A percentile compares a stretch with the other conserved stretches of the same genome.
These are phyloP conservation scores for Cystobasidium sp. DNA, from an alignment of 1,284 basidiomycete species.

Conservation along the genomic window DNA sequence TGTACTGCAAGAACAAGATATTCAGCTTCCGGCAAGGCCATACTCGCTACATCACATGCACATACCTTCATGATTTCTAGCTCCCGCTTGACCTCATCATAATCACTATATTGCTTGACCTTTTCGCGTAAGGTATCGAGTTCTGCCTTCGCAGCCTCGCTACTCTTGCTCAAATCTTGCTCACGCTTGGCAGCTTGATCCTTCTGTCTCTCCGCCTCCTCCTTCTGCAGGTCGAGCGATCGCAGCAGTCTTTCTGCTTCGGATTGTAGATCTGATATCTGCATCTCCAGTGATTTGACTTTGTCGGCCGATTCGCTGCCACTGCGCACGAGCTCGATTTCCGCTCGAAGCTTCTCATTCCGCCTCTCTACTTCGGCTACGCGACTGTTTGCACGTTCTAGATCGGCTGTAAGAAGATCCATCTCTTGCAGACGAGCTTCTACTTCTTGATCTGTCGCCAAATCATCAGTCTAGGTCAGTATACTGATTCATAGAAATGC, in stretches of 20 bases:
- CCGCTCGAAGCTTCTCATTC: conserved; percentile 88
- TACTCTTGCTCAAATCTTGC: conserved; percentile 68
- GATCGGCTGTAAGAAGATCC: conserved; percentile 88
- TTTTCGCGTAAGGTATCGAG: conserved; percentile 69
- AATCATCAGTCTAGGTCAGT: conserved; percentile 36
- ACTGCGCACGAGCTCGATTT: conserved; percentile 84
- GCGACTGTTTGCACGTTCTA: conserved; percentile 88
- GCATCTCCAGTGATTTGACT: conserved; percentile 71
- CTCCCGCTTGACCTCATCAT: conserved; percentile 94
- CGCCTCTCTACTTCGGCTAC: conserved; percentile 89
- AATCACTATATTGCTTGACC: conserved; percentile 76
- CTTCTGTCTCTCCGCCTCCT: conserved; percentile 61
- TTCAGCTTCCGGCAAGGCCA: conserved; percentile 2
- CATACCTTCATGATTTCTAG: conserved; percentile 93
- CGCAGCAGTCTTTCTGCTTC: conserved; percentile 73
- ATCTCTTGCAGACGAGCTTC: conserved; percentile 83
- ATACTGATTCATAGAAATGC: conserved; percentile 13
- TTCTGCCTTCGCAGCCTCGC: conserved; percentile 59
- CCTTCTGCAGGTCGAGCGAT: conserved; percentile 72
- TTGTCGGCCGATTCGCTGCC: conserved; percentile 79
- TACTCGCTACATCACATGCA: conserved; percentile 9
- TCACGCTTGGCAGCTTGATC: conserved; percentile 64
- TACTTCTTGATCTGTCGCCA: conserved; percentile 80
- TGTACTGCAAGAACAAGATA: conserved; percentile 67
- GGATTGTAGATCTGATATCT: conserved; percentile 71